Base-by-base conservation (phyloP, 108 stramenopile genomes). In the Hondaea fermentalgiana region DNA sequence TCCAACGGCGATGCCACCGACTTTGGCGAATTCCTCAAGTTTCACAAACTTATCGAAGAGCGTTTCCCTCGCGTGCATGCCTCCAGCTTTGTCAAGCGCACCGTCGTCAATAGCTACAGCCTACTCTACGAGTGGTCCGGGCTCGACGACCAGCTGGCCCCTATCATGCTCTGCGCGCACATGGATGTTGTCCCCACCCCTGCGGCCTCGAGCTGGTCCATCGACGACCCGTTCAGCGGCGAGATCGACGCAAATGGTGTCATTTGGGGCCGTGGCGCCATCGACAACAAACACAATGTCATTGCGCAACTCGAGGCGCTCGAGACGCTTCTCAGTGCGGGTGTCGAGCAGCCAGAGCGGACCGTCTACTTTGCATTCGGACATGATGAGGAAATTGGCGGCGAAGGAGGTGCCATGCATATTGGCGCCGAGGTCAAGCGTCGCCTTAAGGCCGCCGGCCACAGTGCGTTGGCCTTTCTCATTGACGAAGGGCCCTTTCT, bases 221-320 rank as follows among this genome's bases (percentile, higher is more conserved):
- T 69, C 42, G 25, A 60, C 10, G 42, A 25, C 25, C 89, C 89
- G 42, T 90, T 83, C 23, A 28, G 55, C 47, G 89, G 89, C 21
- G 17, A 90, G 44, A 55, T 90, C 28, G 72, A 45, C 25, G 89
- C 59, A 28, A 28, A 58, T 28, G 89, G 89, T 6, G 87, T 44
- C 45, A 44, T 90, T 5, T 90, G 89, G 89, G 89, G 89, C 23
- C 83, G 89, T 25, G 89, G 89, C 19, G 89, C 89, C 14, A 90
- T 90, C 60, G 89, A 90, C 45, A 87, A 90, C 60, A 90, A 90
- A 60, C 87, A 90, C 87, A 90, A 87, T 6, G 89, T 90, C 0
- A 10, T 90, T 10, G 87, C 59, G 5, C 89, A 90, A 53, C 53
- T 90, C 25, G 55, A 51, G 16, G 89, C 89, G 5, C 43, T 90